Base-by-base conservation (phyloP, 1,139 yeast species). In the Candida dubliniensis region DNA sequence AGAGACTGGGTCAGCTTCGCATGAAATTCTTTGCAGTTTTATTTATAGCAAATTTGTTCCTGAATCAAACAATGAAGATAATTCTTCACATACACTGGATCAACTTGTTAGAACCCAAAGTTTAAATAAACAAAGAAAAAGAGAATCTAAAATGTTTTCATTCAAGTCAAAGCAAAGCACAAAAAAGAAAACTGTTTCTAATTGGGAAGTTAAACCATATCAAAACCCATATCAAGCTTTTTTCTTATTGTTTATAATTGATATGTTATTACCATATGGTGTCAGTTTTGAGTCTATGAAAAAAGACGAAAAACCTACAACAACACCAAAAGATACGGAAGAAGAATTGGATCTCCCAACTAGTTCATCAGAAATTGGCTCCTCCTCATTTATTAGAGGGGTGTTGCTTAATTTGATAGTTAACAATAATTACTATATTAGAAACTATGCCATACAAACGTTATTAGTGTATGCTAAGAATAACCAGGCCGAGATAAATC, bases 1-100 rank as follows among this genome's bases (percentile, higher is more conserved):
- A 32, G 79, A 74, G 54, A 51, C 69, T 30, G 79, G 79, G 1
- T 58, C 72, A 6, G 62, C 61, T 23, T 60, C 69, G 34, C 72
- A 71, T 50, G 78, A 73, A 46, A 63, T 67, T 11, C 57, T 74
- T 31, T 56, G 69, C 8, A 55, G 56, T 3, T 71, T 64, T 48
- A 56, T 72, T 3, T 60, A 65, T 34, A 48, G 58, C 4, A 69
- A 66, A 40, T 71, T 74, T 45, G 38, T 45, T 3, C 39, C 34
- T 9, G 31, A 24, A 15, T 15, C 37, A 4, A 32, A 33, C 4
- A 43, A 31, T 11, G 42, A 36, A 30, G 38, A 27, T 25, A 34
- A 30, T 26, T 31, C 36, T 11, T 31, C 36, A 4, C 31, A 10
- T 11, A 18, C 36, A 4, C 31, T 8, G 2, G 35, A 26, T 30